Conservation (phyloP, 345 rosid species). For the Garcia nutans region DNA sequence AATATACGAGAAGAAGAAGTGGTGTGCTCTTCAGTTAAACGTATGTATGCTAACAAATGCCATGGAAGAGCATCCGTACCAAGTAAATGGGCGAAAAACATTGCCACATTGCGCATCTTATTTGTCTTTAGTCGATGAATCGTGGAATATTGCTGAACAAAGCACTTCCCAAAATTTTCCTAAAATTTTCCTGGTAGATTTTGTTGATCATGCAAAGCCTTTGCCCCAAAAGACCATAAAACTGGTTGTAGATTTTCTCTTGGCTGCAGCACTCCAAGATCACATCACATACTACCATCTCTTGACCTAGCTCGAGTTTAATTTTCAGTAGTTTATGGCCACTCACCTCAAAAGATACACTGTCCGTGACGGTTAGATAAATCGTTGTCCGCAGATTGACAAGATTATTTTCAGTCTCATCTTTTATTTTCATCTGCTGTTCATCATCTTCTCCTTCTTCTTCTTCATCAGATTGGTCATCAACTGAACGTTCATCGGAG, state of each 20-base stretch:
- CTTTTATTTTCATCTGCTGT: conserved; percentile 26
- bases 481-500: conserved; percentile 54
- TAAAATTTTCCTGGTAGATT: conserved; percentile 81
- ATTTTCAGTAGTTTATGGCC: conserved; percentile 85
- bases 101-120: conserved; percentile 85
- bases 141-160: conserved; percentile 93
- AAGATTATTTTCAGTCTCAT: conserved; percentile 46
- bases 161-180: conserved; percentile 85
- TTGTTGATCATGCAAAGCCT: conserved; percentile 94
- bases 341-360: conserved; percentile 87
- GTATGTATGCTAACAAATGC: conserved; percentile 81
- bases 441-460: conserved; percentile 72
- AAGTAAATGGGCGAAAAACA: conserved; percentile 90
- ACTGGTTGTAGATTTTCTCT: conserved; percentile 84
- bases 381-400: conserved; percentile 86
- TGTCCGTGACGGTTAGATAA: conserved; percentile 82
- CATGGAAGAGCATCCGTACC: conserved; percentile 96
- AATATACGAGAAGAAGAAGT: conserved; percentile 93
- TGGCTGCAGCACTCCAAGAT: conserved; percentile 91
- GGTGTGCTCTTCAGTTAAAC: conserved; percentile 82
- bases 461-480: conserved; percentile 46
- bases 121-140: conserved; percentile 94
- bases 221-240: conserved; percentile 89
- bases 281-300: conserved; percentile 93
- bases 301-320: conserved; percentile 87